These are phyloP conservation scores for Pseudogymnoascus sp. DNA, from an alignment of 2,329 filamentous ascomycete genomes.

Conservation along the genomic window DNA sequence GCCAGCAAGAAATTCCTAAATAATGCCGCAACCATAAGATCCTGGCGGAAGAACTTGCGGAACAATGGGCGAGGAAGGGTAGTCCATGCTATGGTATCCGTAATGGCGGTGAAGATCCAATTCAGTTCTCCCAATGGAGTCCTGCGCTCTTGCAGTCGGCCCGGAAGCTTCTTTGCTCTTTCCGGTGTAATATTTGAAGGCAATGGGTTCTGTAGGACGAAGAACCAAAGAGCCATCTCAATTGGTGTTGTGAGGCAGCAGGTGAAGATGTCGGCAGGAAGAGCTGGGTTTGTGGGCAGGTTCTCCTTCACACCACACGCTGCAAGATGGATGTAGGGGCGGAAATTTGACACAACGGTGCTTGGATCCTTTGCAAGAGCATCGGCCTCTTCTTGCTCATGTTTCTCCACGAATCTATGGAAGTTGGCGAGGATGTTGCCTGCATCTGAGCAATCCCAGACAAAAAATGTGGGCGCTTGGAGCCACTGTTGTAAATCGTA, in stretches of 20 bases:
- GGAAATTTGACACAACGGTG: slow-evolving; percentile 67
- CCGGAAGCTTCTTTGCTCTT: slow-evolving; percentile 80
- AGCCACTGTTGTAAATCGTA: slow-evolving; percentile 96
- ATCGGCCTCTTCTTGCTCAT: slow-evolving; percentile 81
- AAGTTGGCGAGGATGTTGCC: slow-evolving; percentile 95
- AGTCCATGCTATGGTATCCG: slow-evolving; percentile 98
- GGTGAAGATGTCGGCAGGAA: slow-evolving; percentile 93
- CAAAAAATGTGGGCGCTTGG: slow-evolving; percentile 88
- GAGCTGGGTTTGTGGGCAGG: slow-evolving; percentile 83
- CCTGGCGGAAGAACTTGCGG: slow-evolving; percentile 93
- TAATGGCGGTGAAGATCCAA: slow-evolving; percentile 99
- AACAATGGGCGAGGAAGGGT: slow-evolving; percentile 83
- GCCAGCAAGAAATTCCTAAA: slow-evolving; percentile 94
- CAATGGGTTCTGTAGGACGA: slow-evolving; percentile 75
- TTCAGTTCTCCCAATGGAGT: slow-evolving; percentile 94
- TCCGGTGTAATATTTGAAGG: slow-evolving; percentile 62
- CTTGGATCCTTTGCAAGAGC: slow-evolving; percentile 67
- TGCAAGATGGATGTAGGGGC: slow-evolving; percentile 76
- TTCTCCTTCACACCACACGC: slow-evolving; percentile 88
- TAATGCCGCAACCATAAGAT: slow-evolving; percentile 96
- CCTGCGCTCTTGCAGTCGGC: slow-evolving; percentile 81
- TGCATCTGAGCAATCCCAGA: slow-evolving; percentile 95
- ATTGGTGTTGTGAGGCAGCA: slow-evolving; percentile 94
- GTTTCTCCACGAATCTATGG: slow-evolving; percentile 87
- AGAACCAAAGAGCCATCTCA: slow-evolving; percentile 93